These are phyloP conservation scores for Dioscorea alata DNA, from an alignment of 106 monocot species.

Conservation along the genomic window DNA sequence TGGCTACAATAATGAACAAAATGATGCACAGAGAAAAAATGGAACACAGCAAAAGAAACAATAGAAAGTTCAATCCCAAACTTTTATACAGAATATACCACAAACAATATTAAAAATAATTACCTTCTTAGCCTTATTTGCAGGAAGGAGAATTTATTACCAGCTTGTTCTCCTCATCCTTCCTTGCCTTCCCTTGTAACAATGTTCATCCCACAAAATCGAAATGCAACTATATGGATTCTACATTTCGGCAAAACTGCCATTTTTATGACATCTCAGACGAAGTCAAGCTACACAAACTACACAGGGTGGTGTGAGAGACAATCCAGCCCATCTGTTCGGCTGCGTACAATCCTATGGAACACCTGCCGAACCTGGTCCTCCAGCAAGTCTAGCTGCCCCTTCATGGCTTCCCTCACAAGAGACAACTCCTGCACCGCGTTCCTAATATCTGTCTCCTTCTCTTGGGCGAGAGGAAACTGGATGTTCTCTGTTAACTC, in stretches of 20 bases:
- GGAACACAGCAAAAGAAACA: too few species aligned
- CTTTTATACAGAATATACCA: too few species aligned
- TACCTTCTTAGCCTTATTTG: too few species aligned
- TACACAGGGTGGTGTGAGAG: conserved; percentile 29
- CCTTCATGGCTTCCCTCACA: conserved; percentile 35
- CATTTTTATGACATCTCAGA: background rate
- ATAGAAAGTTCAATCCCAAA: too few species aligned
- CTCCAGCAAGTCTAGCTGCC: conserved; percentile 48
- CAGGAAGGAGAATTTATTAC: too few species aligned
- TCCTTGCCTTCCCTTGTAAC: too few species aligned
- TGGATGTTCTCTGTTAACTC: conserved; percentile 27
- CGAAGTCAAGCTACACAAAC: background rate
- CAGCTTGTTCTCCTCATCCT: too few species aligned
- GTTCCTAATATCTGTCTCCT: conserved; percentile 20
- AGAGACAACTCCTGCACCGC: conserved; percentile 27
- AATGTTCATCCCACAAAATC: too few species aligned
- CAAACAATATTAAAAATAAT: too few species aligned
- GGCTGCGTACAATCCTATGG: conserved; percentile 51
- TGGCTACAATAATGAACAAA: too few species aligned
- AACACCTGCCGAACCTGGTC: conserved; percentile 62
- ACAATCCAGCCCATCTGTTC: conserved; percentile 58
- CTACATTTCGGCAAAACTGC: background rate
- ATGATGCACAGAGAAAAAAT: too few species aligned
- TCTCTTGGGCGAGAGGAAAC: conserved; percentile 26
- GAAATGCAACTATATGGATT: too few species aligned